These are phyloP conservation scores for Yueomyces sinensis DNA, from an alignment of 805 yeast species.

Conservation along the genomic window DNA sequence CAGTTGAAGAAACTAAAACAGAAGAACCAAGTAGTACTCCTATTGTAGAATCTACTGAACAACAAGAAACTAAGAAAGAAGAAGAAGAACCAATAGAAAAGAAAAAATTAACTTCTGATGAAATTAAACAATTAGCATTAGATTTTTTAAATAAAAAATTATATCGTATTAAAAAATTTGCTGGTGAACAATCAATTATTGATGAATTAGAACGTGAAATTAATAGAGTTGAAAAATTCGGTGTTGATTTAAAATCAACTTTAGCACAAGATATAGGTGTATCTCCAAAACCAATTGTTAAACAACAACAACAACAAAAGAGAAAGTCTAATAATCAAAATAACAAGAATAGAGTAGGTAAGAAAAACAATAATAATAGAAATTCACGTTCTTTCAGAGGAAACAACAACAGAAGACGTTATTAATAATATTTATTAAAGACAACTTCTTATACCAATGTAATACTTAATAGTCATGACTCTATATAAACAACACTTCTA, in stretches of 20 bases:
- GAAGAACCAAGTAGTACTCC: slow-evolving; percentile 2
- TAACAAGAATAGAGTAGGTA: slow-evolving; percentile 1
- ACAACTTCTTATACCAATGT: no score
- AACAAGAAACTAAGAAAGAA: slow-evolving; percentile 1
- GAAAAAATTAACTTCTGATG: slow-evolving; percentile 46
- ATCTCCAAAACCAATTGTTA: no score
- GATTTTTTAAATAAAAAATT: slow-evolving; percentile 56
- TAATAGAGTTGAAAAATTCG: slow-evolving; percentile 58
- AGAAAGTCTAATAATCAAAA: not conserved
- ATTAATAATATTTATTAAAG: no score
- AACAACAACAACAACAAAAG: slow-evolving; percentile 7
- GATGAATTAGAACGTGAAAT: slow-evolving; percentile 44
- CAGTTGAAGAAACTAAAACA: slow-evolving; percentile 1
- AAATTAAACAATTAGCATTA: slow-evolving; percentile 53
- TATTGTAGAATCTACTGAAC: slow-evolving; percentile 1
- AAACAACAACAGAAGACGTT: no score
- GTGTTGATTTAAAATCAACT: slow-evolving; percentile 54
- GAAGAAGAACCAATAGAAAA: no score
- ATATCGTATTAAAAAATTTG: slow-evolving; percentile 66
- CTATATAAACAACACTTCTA: no score
- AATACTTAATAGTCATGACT: no score
- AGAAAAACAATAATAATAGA: not conserved
- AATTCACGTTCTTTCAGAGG: not conserved
- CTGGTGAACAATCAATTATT: slow-evolving; percentile 47
- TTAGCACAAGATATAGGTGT: slow-evolving; percentile 59